Evolutionary conservation across 2,329 filamentous ascomycete species (phyloP).

Genomic region (Zymoseptoria ardabiliae): DNA sequence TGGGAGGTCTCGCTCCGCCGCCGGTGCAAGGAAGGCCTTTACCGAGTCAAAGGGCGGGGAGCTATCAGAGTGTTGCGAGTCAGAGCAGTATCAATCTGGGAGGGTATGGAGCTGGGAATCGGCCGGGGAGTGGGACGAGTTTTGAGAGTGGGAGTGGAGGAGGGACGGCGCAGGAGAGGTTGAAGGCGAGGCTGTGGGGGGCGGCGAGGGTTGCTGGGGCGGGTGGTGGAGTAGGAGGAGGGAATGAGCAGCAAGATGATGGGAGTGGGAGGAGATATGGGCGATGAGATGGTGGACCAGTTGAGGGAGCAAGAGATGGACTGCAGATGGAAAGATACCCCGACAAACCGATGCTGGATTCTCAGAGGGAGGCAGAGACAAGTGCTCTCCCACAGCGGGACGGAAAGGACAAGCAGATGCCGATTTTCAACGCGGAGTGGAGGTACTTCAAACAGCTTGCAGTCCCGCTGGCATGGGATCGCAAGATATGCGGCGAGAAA

Average conservation of each 20-base stretch:
- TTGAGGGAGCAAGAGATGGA: neutral
- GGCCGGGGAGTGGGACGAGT: slow-evolving; percentile 25
- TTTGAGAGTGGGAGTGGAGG: slow-evolving; percentile 31
- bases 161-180: slow-evolving; percentile 67
- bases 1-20: slow-evolving; percentile 26
- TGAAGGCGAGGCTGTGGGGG: slow-evolving; percentile 69
- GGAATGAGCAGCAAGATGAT: neutral
- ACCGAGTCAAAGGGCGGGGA: slow-evolving; percentile 66
- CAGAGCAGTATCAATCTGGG: slow-evolving; percentile 24
- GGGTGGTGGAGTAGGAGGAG: too few relatives aligned
- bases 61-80: slow-evolving; percentile 55
- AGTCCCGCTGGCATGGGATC: too few relatives aligned
- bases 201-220: neutral
- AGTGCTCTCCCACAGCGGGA: too few relatives aligned
- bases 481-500: too few relatives aligned
- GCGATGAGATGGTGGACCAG: neutral
- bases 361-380: too few relatives aligned
- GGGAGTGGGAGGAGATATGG: neutral
- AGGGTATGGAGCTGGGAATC: neutral
- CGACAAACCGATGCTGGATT: too few relatives aligned
- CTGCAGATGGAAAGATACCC: neutral
- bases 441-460: too few relatives aligned
- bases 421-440: too few relatives aligned
- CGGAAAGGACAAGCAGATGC: too few relatives aligned
- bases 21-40: slow-evolving; percentile 47